Percentiles rank a stretch among this genome's conserved stretches.
Conservation (phyloP, 2,329 filamentous ascomycete genomes). For the Curvularia verruculosa region DNA sequence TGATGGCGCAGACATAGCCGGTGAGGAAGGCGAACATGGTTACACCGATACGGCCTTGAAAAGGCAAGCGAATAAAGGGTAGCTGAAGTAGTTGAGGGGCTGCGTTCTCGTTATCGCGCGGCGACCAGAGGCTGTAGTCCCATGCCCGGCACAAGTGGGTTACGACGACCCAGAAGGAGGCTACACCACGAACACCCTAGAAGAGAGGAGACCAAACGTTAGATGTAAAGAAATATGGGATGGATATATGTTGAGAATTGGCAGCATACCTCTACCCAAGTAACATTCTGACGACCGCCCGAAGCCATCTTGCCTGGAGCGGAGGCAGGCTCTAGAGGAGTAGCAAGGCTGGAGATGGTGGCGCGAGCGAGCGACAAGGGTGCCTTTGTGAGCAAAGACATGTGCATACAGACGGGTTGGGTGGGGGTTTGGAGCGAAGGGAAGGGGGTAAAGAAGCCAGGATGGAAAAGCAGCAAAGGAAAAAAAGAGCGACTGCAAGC, state of each 20-base stretch:
- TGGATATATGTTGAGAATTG: neutral
- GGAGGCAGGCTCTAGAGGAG: constrained; percentile 17
- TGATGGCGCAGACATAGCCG: constrained; percentile 62
- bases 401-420: constrained; percentile 29
- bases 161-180: constrained; percentile 60
- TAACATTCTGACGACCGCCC: constrained; percentile 47
- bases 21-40: constrained; percentile 64
- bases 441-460: constrained; percentile 9
- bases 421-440: neutral
- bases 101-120: constrained; percentile 51
- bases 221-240: constrained; percentile 1
- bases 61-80: constrained; percentile 62
- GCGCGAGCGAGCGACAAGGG: constrained; percentile 35
- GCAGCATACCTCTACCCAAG: constrained; percentile 50
- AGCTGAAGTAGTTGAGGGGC: constrained; percentile 57
- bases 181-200: constrained; percentile 60
- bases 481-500: constrained; percentile 28
- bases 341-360: constrained; percentile 27
- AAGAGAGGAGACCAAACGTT: too few species aligned
- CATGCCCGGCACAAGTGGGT: constrained; percentile 60
- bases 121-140: constrained; percentile 60
- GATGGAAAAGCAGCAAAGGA: constrained; percentile 17
- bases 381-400: constrained; percentile 36
- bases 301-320: constrained; percentile 31
- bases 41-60: constrained; percentile 61